phyloP scores from a whole-genome alignment of 2,329 filamentous ascomycete species.

The Ceratocystis colombiana region DNA sequence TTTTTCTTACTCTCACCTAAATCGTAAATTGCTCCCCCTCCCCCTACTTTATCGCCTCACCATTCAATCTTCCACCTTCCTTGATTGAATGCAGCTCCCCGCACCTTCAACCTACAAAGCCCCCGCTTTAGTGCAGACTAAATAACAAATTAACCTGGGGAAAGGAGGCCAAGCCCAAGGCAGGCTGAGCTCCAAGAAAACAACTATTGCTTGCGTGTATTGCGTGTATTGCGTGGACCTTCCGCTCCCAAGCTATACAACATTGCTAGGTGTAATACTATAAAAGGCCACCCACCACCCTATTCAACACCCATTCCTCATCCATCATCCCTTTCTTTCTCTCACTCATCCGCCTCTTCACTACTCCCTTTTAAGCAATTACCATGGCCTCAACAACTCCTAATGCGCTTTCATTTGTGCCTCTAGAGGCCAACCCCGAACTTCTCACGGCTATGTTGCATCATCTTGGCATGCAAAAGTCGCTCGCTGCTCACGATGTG shows the following conservation, averaged over 20 bases:
- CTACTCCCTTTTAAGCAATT: neutral
- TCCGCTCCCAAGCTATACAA: neutral
- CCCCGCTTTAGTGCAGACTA: conserved; percentile 13
- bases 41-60: too few species aligned
- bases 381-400: conserved; percentile 18
- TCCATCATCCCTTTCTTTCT: neutral
- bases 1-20: too few species aligned
- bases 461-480: conserved; percentile 69
- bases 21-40: too few species aligned
- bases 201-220: neutral
- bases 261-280: neutral
- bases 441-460: conserved; percentile 77
- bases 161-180: neutral
- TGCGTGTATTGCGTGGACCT: neutral
- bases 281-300: neutral
- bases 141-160: neutral
- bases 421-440: conserved; percentile 67
- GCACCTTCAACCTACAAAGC: neutral
- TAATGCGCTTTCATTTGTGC: conserved; percentile 38
- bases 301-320: neutral
- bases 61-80: neutral
- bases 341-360: neutral
- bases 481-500: conserved; percentile 77
- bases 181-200: conserved; percentile 5
- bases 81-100: neutral